Conservation (phyloP, 139 green algal genomes). For the Volvox reticuliferus region DNA sequence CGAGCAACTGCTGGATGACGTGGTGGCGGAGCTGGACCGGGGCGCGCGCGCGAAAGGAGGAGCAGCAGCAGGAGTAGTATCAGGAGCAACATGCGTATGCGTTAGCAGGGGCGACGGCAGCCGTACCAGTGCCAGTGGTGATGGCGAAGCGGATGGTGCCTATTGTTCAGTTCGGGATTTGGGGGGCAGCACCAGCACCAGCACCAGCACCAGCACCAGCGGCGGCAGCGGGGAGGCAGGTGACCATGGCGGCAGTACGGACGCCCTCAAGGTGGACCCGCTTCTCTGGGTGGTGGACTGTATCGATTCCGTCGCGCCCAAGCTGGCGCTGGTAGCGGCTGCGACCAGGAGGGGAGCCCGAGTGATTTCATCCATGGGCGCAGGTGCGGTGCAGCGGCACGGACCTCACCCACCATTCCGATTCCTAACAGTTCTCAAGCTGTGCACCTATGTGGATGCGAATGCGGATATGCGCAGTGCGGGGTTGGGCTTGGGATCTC, state of each 20-base stretch:
- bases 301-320: slow-evolving; percentile 64
- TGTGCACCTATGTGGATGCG: background rate
- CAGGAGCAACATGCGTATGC: background rate
- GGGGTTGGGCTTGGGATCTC: too few species aligned
- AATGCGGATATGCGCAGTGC: background rate
- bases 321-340: slow-evolving; percentile 58
- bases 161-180: too few species aligned
- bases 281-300: slow-evolving; percentile 69
- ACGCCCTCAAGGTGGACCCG: background rate
- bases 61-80: background rate
- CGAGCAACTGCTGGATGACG: background rate
- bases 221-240: slow-evolving; percentile 9
- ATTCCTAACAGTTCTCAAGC: too few species aligned
- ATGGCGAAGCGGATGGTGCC: background rate
- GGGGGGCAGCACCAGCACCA: background rate
- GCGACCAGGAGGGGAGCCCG: slow-evolving; percentile 9
- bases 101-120: background rate
- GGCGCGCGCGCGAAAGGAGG: background rate
- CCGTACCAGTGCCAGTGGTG: background rate
- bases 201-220: background rate
- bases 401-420: too few species aligned
- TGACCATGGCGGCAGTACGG: background rate
- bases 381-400: slow-evolving; percentile 25
- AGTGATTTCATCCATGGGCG: slow-evolving; percentile 56
- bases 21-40: slow-evolving; percentile 9